These are phyloP conservation scores for Gloeostereum incarnatum DNA, from an alignment of 768 basidiomycete species.

Conservation along the genomic window DNA sequence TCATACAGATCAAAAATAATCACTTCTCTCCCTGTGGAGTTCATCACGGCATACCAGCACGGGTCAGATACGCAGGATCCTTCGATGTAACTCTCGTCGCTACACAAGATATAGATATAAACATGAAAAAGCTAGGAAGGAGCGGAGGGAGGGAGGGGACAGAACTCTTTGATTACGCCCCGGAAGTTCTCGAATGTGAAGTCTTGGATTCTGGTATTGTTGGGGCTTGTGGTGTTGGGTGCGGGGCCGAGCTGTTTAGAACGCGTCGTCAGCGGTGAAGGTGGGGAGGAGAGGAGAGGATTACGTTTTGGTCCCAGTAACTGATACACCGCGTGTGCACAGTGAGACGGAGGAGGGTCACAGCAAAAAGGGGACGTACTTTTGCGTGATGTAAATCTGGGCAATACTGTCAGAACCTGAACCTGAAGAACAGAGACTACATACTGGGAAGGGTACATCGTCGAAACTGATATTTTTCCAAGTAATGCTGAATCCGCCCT, in stretches of 20 bases:
- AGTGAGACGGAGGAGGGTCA: neutral
- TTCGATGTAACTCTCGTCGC: constrained; percentile 38
- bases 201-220: constrained; percentile 48
- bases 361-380: constrained; percentile 25
- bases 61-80: constrained; percentile 51
- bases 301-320: constrained; percentile 54
- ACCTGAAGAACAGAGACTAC: constrained; percentile 7
- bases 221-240: constrained; percentile 32
- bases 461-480: constrained; percentile 47
- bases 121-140: neutral
- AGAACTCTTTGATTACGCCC: constrained; percentile 41
- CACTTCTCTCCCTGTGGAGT: constrained; percentile 45
- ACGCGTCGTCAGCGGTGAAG: neutral
- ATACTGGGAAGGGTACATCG: constrained; percentile 46
- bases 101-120: constrained; percentile 4
- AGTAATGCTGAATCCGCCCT: constrained; percentile 29
- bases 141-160: constrained; percentile 5
- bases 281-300: constrained; percentile 3
- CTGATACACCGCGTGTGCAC: constrained; percentile 17
- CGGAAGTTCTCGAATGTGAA: constrained; percentile 46
- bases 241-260: constrained; percentile 9
- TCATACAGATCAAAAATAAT: constrained; percentile 48
- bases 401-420: neutral
- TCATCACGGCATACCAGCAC: constrained; percentile 47
- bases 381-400: constrained; percentile 56